Evolutionary conservation across 2,329 filamentous ascomycete genomes (phyloP).

Genomic region (Cadophora gregata): DNA sequence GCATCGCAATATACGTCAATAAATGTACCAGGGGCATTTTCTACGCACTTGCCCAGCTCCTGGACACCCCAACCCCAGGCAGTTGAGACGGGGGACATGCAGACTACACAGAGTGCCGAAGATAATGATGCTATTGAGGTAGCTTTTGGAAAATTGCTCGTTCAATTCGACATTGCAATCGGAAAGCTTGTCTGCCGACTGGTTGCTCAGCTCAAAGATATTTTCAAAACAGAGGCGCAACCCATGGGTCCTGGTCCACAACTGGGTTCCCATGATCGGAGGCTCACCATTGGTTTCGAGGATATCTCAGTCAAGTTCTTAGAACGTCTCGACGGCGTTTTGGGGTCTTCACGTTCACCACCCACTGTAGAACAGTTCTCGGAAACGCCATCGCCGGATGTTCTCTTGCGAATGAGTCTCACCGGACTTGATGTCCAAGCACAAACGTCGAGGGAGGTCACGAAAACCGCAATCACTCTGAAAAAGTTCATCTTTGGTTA

Average conservation of each 20-base stretch:
- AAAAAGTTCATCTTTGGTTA: constrained; percentile 69
- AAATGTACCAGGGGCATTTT: constrained; percentile 67
- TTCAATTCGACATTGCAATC: constrained; percentile 45
- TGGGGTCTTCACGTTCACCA: constrained; percentile 21
- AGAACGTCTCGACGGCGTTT: constrained; percentile 42
- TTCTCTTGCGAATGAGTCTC: constrained; percentile 41
- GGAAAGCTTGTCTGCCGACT: constrained; percentile 43
- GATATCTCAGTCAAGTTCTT: constrained; percentile 43
- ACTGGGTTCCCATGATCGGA: constrained; percentile 18
- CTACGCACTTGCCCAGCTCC: constrained; percentile 47
- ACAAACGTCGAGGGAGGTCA: constrained; percentile 26
- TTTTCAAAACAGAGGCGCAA: constrained; percentile 30
- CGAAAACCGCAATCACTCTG: constrained; percentile 45
- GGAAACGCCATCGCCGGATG: constrained; percentile 33
- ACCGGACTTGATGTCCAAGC: constrained; percentile 39
- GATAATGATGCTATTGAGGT: constrained; percentile 39
- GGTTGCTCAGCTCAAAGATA: constrained; percentile 37
- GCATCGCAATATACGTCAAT: constrained; percentile 48
- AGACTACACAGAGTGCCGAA: neutral
- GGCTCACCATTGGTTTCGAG: constrained; percentile 37
- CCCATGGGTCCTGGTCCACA: constrained; percentile 19
- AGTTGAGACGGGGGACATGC: constrained; percentile 17
- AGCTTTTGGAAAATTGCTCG: constrained; percentile 37
- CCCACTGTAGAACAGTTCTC: constrained; percentile 16
- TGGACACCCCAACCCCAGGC: constrained; percentile 15